Evolutionary conservation across 139 green algal genomes (phyloP).

Genomic region (Axilococcus clingmanii): DNA sequence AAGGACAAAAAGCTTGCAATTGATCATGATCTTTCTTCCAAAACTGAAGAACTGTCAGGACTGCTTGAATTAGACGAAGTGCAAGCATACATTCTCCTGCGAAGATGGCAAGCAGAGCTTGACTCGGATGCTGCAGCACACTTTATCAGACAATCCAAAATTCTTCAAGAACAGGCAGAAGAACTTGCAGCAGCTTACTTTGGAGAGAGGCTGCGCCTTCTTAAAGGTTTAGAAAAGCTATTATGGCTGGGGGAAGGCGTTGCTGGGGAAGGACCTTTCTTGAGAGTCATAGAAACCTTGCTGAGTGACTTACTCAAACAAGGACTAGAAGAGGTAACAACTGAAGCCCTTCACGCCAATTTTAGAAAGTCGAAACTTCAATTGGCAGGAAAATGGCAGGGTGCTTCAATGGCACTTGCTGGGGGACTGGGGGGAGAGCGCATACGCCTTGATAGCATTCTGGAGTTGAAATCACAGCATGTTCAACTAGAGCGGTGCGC

Average conservation of each 20-base stretch:
- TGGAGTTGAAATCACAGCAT: too few relatives aligned
- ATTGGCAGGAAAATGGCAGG: too few relatives aligned
- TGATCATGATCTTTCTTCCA: too few relatives aligned
- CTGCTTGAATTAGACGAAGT: slow-evolving; percentile 52
- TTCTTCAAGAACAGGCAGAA: slow-evolving; percentile 9
- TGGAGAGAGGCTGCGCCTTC: slow-evolving; percentile 37
- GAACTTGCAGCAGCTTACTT: slow-evolving; percentile 37
- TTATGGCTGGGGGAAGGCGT: slow-evolving; percentile 38
- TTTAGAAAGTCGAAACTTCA: too few relatives aligned
- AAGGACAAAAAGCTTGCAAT: too few relatives aligned
- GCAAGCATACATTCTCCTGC: slow-evolving; percentile 53
- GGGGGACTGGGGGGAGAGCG: not conserved
- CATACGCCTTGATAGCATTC: too few relatives aligned
- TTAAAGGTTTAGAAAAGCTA: slow-evolving; percentile 39
- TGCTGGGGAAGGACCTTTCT: slow-evolving; percentile 11
- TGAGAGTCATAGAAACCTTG: slow-evolving; percentile 28
- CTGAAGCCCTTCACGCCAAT: too few relatives aligned
- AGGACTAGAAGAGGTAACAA: slow-evolving; percentile 15
- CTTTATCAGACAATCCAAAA: not conserved
- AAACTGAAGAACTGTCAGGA: not conserved
- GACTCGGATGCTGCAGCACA: not conserved
- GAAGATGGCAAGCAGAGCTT: slow-evolving; percentile 28
- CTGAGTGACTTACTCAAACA: slow-evolving; percentile 19
- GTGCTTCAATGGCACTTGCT: not conserved
- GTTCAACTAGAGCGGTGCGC: slow-evolving; percentile 33